Evolutionary conservation across 192 early-diverging fungal genomes (phyloP).

Genomic region (Entomortierella lignicola): DNA sequence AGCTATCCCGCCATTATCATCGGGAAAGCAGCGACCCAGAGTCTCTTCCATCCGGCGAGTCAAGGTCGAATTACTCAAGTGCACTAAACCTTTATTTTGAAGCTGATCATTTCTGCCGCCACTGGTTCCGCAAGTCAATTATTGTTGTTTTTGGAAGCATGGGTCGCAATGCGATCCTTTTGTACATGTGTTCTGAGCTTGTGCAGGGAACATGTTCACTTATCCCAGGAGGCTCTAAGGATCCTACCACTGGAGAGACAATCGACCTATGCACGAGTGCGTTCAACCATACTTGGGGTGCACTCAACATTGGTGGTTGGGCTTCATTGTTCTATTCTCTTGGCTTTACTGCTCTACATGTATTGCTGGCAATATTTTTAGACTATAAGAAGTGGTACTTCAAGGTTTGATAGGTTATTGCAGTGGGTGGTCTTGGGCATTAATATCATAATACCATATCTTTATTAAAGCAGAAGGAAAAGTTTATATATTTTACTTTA

Average conservation of each 20-base stretch:
- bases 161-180: slow-evolving; percentile 62
- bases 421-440: neutral
- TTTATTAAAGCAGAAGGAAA: no score
- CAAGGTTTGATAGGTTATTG: slow-evolving; percentile 27
- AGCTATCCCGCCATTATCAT: slow-evolving; percentile 12
- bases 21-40: neutral
- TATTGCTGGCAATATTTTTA: slow-evolving; percentile 42
- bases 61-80: slow-evolving; percentile 19
- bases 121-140: slow-evolving; percentile 40
- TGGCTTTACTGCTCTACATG: slow-evolving; percentile 33
- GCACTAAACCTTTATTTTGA: slow-evolving; percentile 20
- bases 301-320: slow-evolving; percentile 45
- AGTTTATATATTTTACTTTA: neutral
- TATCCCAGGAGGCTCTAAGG: slow-evolving; percentile 28
- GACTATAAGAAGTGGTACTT: slow-evolving; percentile 54
- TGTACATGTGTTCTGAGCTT: slow-evolving; percentile 61
- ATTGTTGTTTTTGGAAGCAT: slow-evolving; percentile 40
- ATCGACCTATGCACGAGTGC: slow-evolving; percentile 14
- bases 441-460: no score
- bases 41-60: neutral
- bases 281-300: slow-evolving; percentile 38
- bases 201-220: slow-evolving; percentile 37
- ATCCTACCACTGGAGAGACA: slow-evolving; percentile 21
- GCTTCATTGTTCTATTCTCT: slow-evolving; percentile 31
- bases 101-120: slow-evolving; percentile 33